Evolutionary conservation across 768 basidiomycete genomes (phyloP), one percentile per base, ranked within the genome.

Genomic region (Boletus sensibilis): DNA sequence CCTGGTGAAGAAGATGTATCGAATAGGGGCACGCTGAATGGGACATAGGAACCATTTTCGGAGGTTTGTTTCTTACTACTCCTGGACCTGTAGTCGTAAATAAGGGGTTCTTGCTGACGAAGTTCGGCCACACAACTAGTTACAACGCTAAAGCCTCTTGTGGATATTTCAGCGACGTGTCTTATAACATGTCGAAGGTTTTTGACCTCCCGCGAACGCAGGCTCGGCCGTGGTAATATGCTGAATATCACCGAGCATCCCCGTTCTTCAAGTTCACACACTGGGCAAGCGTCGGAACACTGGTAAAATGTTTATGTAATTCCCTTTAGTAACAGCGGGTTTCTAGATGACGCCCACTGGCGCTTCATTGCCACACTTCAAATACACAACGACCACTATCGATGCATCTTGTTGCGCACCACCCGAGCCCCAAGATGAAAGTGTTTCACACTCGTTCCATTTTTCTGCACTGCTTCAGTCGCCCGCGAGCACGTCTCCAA

Each of bases 401-500:
- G 52, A 67, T n/a, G 52, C 50, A 34, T 51, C 55, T 18, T 59
- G 58, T 31, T 58, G 60, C 23, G 58, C 53, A 11, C 53, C 61
- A 4, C 72, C 76, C 5, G 76, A 78, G 12, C 27, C 27, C 29
- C 54, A 58, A 25, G 20, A 68, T 34, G 71, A 72, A 34, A 64
- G 47, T 34, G 67, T 74, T 50, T 86, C 83, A 13, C 83, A 82
- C 59, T 79, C 82, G 4, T 93, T 92, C 66, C 82, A 83, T 0
- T 94, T 94, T 62, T 94, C 92, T 25, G 84, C 82, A 1, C 73
- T 92, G 16, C 93, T 94, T 67, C 86, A 91, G 64, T 91, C 89
- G 1, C 66, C 90, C 12, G 68, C 74, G 18, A 70, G 61, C 29
- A 73, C 76, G 3, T 82, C 84, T 1, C 77, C 78, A 0, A 79